Percentiles rank a stretch among this genome's conserved stretches.
Evolutionary conservation across 2,329 filamentous ascomycete species (phyloP).

Genomic region (Chaetomiaceae sp.): DNA sequence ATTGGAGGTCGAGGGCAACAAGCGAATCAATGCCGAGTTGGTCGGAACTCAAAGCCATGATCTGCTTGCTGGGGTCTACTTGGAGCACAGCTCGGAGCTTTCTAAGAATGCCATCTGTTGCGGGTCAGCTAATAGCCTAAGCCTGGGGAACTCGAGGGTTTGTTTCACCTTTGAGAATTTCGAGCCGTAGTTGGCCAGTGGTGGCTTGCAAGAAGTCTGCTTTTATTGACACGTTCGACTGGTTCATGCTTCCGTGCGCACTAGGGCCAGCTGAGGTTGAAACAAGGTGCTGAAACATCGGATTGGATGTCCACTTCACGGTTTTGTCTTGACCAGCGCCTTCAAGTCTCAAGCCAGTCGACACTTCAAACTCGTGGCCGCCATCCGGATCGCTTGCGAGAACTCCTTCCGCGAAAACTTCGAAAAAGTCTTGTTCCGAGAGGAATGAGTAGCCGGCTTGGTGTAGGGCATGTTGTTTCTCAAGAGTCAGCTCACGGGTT

Average conservation of each 20-base stretch:
- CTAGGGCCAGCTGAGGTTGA: not conserved
- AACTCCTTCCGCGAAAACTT: not conserved
- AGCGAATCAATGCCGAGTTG: conserved; percentile 11
- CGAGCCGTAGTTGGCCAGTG: not conserved
- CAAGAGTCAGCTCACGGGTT: not conserved
- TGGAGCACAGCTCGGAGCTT: not conserved
- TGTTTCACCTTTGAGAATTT: not conserved
- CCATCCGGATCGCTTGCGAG: not conserved
- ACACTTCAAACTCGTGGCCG: not conserved
- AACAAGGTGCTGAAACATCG: not conserved
- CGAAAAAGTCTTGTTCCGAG: not conserved
- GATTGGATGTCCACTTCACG: not conserved
- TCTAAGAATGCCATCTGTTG: not conserved
- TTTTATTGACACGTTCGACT: not conserved
- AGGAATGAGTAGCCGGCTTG: not conserved
- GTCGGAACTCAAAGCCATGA: not conserved
- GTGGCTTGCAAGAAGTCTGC: not conserved
- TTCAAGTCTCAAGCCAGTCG: not conserved
- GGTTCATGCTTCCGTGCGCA: not conserved
- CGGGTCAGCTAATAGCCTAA: not conserved
- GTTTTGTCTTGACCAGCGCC: not conserved
- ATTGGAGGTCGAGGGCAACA: conserved; percentile 32
- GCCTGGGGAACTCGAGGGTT: not conserved
- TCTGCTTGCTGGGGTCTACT: not conserved
- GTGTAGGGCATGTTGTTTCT: not conserved